Conservation (phyloP, 1,139 yeast species). For the Yamadazyma buinensis region DNA sequence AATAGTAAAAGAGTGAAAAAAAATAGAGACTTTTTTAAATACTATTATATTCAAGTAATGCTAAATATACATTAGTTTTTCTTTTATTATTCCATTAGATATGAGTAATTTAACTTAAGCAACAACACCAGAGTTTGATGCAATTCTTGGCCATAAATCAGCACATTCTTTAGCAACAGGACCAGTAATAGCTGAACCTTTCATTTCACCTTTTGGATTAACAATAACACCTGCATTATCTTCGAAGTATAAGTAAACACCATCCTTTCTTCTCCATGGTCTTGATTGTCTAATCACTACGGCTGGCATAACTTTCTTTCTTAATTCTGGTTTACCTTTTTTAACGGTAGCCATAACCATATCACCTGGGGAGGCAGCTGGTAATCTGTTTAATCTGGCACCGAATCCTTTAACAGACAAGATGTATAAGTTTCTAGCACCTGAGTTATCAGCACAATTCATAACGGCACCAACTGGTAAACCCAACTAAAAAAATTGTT, state of each 20-base stretch:
- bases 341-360: constrained; percentile 99
- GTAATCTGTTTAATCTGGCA: constrained; percentile 99
- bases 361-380: constrained; percentile 99
- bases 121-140: constrained; percentile 99
- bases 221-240: constrained; percentile 99
- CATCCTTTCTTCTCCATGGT: constrained; percentile 99
- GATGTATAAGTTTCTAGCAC: constrained; percentile 99
- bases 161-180: constrained; percentile 99
- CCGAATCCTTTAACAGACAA: constrained; percentile 99
- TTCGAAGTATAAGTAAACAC: constrained; percentile 99
- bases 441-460: constrained; percentile 99
- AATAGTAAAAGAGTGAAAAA: too few relatives aligned
- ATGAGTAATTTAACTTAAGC: constrained; percentile 50
- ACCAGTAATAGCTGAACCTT: constrained; percentile 99
- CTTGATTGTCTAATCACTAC: constrained; percentile 98
- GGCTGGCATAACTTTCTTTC: constrained; percentile 99
- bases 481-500: constrained; percentile 58
- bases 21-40: too few relatives aligned
- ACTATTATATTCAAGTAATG: constrained; percentile 8
- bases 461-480: constrained; percentile 99
- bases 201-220: constrained; percentile 99
- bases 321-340: constrained; percentile 99
- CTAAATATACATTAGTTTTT: constrained; percentile 7
- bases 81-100: constrained; percentile 4
- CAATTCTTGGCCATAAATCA: constrained; percentile 99